Evolutionary conservation across 1,284 basidiomycete genomes (phyloP), one percentile per base, ranked within the genome.

Genomic region (Fomitopsis pinicola): DNA sequence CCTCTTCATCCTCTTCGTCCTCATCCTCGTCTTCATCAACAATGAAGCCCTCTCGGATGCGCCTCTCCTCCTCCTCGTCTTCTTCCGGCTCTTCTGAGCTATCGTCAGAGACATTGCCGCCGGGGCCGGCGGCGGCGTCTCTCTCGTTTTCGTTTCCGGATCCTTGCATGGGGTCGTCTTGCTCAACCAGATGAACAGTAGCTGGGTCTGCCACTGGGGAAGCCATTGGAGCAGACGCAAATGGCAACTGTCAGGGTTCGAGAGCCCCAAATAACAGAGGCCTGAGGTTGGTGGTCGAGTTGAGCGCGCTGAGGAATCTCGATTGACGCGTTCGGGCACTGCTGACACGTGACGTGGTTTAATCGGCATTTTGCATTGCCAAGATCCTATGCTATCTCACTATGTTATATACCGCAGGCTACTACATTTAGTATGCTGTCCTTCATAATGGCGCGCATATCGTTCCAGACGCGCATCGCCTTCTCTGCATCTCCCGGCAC

Each of bases 21-120:
- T 82, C 79, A 2, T 92, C 85, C 53, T 88, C 91, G 26, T 91
- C 91, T 67, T 94, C 92, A 65, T 93, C 91, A 6, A 92, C 92
- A 69, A 95, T 95, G 68, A 95, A 95, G 0, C 89, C 92, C 60
- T 93, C 89, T 59, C 87, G 77, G 57, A 95, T 83, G 63, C 82
- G 78, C 63, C 82, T 80, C 69, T 80, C 90, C 73, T 93, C 92
- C 62, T 93, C 92, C 68, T 87, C 89, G 69, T 94, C 89, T 52
- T 94, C 92, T 36, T 92, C 91, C 42, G 82, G 87, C 72, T 94
- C 92, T 70, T 94, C 92, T 33, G 89, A 92, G 71, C 89, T 92
- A 75, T 94, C 92, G 69, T 91, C 89, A n/a, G 85, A 83, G 62
- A 76, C 52, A 22, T 22, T 22, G 52, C 52, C 76, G 57, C 76